Base-by-base conservation (phyloP, 805 yeast species). In the Wickerhamomyces tratensis region DNA sequence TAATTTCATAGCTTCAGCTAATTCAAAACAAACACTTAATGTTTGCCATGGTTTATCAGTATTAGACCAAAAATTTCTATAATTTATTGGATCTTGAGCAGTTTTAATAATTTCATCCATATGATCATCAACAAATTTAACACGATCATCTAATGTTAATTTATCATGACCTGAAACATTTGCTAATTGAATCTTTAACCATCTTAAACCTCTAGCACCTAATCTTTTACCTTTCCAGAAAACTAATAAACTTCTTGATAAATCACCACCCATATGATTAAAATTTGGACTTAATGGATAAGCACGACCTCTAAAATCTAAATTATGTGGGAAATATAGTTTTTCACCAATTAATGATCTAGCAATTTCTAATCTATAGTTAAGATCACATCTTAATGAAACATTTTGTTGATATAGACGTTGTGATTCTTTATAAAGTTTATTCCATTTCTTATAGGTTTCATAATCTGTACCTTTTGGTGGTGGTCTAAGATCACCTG, bases 311-410 rank as follows among this genome's bases (percentile, higher is more conserved):
- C 94, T 74, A 54, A 84, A 84, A 60, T 84, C 94, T 43, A 84
- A 64, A 48, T 82, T 82, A 56, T 85, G 91, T 8, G 94, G 93
- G 66, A 84, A 84, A 56, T 73, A 83, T 52, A 84, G 74, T 51
- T 72, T 72, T 58, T 84, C 93, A 25, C 94, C 94, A 26, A 83
- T 63, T 62, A 82, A 87, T 0, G 96, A 96, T 49, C 98, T 74
- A 1, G 98, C 98, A 57, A 93, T 87, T 61, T 93, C 98, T 41
- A 93, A 65, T 59, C 87, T 93, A 61, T 93, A 93, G 59, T 93
- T 91, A 48, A 86, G 72, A 62, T 89, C 97, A 66, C 98, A 93
- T 61, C 98, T 77, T 58, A 82, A 84, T 0, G 98, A 89, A 61
- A 93, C 78, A 47, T 74, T 69, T 25, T 82, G 68, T 10, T 84